Evolutionary conservation across 2,329 filamentous ascomycete genomes (phyloP).

Genomic region (Diaporthe sp.): DNA sequence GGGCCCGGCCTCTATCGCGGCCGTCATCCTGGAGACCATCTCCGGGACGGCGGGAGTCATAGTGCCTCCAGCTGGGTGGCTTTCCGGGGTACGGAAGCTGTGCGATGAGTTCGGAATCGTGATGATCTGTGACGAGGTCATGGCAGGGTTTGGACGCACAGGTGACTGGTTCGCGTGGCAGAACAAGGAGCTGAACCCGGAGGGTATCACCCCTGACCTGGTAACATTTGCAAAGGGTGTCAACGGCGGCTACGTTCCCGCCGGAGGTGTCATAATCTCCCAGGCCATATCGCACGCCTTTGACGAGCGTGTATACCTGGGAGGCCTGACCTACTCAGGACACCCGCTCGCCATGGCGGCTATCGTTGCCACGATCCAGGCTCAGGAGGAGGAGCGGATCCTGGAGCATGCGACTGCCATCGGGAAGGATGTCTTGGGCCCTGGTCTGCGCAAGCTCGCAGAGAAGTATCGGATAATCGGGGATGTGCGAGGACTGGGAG

Average conservation of each 20-base stretch:
- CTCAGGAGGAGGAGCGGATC: conserved; percentile 38
- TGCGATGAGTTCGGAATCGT: conserved; percentile 40
- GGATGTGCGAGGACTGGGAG: conserved; percentile 37
- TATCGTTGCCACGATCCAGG: conserved; percentile 39
- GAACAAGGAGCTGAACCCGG: conserved; percentile 37
- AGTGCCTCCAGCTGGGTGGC: conserved; percentile 36
- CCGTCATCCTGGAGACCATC: conserved; percentile 37
- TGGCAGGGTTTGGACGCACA: conserved; percentile 39
- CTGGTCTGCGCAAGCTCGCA: conserved; percentile 35
- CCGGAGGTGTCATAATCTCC: conserved; percentile 39
- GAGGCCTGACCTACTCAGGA: conserved; percentile 39
- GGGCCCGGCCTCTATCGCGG: conserved; percentile 33
- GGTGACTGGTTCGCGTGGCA: conserved; percentile 41
- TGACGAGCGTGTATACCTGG: conserved; percentile 36
- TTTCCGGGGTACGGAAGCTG: conserved; percentile 34
- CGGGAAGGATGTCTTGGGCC: conserved; percentile 37
- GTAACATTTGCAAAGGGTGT: conserved; percentile 40
- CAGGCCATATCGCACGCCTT: conserved; percentile 35
- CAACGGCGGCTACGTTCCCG: conserved; percentile 39
- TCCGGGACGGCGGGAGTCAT: conserved; percentile 39
- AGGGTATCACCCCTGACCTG: conserved; percentile 35
- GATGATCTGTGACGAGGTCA: conserved; percentile 40
- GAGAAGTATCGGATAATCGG: conserved; percentile 34
- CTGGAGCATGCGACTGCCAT: conserved; percentile 32
- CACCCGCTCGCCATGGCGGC: conserved; percentile 41